A percentile compares a stretch with the other conserved stretches of the same genome.
phyloP scores from a whole-genome alignment of 1,284 basidiomycete genomes.

The Trichosporon inkin region DNA sequence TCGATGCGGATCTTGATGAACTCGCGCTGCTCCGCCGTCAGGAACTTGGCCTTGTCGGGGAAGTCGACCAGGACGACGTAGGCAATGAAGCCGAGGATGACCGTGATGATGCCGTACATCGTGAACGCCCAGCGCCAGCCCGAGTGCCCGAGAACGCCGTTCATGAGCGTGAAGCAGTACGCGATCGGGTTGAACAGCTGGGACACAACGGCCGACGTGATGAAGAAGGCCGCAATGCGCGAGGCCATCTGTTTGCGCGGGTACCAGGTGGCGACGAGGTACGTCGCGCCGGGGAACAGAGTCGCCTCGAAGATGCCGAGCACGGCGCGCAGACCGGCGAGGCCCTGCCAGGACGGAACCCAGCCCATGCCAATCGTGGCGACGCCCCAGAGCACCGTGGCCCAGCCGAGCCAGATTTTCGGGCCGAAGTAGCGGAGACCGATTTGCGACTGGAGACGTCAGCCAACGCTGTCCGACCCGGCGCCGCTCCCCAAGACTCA shows the following conservation, averaged over 20 bases:
- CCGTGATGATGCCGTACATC: constrained; percentile 33
- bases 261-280: constrained; percentile 52
- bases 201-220: constrained; percentile 26
- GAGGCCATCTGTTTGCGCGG: constrained; percentile 50
- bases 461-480: neutral
- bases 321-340: constrained; percentile 48
- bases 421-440: constrained; percentile 24
- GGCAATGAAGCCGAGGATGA: constrained; percentile 33
- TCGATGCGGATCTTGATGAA: constrained; percentile 50
- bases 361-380: constrained; percentile 48
- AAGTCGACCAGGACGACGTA: constrained; percentile 42
- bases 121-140: constrained; percentile 21
- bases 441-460: constrained; percentile 17
- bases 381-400: constrained; percentile 42
- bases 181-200: constrained; percentile 12
- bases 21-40: constrained; percentile 45
- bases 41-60: constrained; percentile 53
- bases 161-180: constrained; percentile 14
- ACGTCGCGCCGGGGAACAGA: constrained; percentile 48
- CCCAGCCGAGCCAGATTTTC: constrained; percentile 11
- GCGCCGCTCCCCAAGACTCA: too few species aligned
- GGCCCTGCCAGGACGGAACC: constrained; percentile 33
- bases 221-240: constrained; percentile 48
- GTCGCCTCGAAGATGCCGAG: constrained; percentile 47
- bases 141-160: constrained; percentile 6